Conservation (phyloP, 306 rosid species). For the Glycine latifolia region DNA sequence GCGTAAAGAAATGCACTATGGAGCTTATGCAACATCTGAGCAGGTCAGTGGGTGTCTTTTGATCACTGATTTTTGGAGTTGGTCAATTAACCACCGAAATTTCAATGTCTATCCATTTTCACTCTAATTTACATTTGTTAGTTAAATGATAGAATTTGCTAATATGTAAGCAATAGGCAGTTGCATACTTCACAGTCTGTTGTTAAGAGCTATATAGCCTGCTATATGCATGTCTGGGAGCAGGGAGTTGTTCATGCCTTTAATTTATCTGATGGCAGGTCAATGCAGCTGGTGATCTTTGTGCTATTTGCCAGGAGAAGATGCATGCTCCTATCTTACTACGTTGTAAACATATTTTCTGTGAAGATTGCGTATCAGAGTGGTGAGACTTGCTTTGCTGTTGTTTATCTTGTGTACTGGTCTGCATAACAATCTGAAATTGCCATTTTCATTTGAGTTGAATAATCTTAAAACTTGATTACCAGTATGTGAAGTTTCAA, state of each 20-base stretch:
- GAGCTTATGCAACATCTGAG: slow-evolving; percentile 95
- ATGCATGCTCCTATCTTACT: slow-evolving; percentile 95
- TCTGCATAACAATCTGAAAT: slow-evolving; percentile 34
- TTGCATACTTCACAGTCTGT: not conserved
- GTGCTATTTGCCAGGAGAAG: slow-evolving; percentile 99
- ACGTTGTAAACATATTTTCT: slow-evolving; percentile 95
- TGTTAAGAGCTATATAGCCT: slow-evolving; percentile 22
- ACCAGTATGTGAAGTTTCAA: not conserved
- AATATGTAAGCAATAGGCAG: not conserved
- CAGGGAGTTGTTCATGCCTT: slow-evolving; percentile 34
- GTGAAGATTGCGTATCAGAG: slow-evolving; percentile 98
- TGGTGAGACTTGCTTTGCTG: slow-evolving; percentile 65
- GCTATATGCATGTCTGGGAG: slow-evolving; percentile 27
- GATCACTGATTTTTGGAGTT: slow-evolving; percentile 22
- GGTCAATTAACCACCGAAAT: slow-evolving; percentile 22
- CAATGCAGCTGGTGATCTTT: slow-evolving; percentile 87
- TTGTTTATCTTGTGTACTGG: slow-evolving; percentile 7
- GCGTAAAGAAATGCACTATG: slow-evolving; percentile 98
- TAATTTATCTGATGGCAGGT: slow-evolving; percentile 67
- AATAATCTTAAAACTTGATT: slow-evolving; percentile 25
- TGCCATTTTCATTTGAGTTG: slow-evolving; percentile 21
- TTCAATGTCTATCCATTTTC: slow-evolving; percentile 15
- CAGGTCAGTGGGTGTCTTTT: slow-evolving; percentile 64
- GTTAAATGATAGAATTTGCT: slow-evolving; percentile 19
- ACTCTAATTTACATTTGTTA: not conserved